Evolutionary conservation across 1,284 basidiomycete genomes (phyloP).

Genomic region (Sphaerobolus stellatus): DNA sequence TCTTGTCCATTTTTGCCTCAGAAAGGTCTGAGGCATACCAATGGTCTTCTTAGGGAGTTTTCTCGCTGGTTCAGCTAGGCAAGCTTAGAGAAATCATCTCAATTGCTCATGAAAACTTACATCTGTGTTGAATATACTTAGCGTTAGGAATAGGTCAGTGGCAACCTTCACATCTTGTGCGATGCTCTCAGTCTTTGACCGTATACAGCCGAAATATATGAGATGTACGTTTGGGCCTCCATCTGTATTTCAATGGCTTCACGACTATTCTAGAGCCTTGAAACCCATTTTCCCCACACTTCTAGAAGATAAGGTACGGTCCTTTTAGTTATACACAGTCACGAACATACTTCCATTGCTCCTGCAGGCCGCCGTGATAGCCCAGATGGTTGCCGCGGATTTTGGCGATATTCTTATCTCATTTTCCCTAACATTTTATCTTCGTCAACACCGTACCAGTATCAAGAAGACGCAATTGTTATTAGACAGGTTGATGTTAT

Average conservation of each 20-base stretch:
- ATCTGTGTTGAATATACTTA: too few relatives aligned
- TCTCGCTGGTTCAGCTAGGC: slow-evolving; percentile 2
- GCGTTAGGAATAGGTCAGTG: too few relatives aligned
- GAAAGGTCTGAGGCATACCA: neutral
- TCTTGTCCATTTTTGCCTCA: neutral
- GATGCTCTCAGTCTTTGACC: too few relatives aligned
- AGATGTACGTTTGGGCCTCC: too few relatives aligned
- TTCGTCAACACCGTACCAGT: neutral
- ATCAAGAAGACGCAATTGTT: neutral
- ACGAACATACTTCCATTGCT: neutral
- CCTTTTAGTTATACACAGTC: neutral
- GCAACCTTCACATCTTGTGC: too few relatives aligned
- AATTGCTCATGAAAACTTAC: too few relatives aligned
- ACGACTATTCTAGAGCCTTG: neutral
- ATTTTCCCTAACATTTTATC: neutral
- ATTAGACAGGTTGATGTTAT: neutral
- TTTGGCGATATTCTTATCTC: slow-evolving; percentile 4
- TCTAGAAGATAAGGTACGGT: neutral
- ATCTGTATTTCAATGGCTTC: too few relatives aligned
- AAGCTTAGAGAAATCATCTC: too few relatives aligned
- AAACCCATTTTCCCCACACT: neutral
- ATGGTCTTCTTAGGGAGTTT: neutral
- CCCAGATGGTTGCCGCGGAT: slow-evolving; percentile 2
- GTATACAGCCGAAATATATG: too few relatives aligned
- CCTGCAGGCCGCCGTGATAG: neutral